These are phyloP conservation scores for Pestalotiopsis sp. DNA, from an alignment of 2,329 filamentous ascomycete species.

Conservation along the genomic window DNA sequence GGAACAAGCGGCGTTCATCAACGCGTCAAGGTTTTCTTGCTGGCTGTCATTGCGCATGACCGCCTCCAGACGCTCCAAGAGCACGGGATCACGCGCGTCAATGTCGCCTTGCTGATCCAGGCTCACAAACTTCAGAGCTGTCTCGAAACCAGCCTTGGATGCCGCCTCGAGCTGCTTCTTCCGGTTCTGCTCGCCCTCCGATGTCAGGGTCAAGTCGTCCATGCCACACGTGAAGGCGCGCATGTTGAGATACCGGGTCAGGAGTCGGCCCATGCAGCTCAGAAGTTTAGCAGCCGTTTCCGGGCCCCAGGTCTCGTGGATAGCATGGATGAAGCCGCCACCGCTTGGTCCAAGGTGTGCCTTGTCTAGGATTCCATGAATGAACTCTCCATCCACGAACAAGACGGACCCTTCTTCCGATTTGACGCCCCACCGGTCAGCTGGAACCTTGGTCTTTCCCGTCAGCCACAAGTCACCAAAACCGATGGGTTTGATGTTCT, in stretches of 20 bases:
- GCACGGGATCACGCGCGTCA: constrained; percentile 67
- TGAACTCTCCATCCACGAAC: constrained; percentile 84
- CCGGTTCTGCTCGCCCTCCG: constrained; percentile 74
- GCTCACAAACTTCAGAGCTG: constrained; percentile 87
- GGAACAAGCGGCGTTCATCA: constrained; percentile 75
- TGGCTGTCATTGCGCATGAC: constrained; percentile 90
- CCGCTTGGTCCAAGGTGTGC: constrained; percentile 87
- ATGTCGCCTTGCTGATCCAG: constrained; percentile 63
- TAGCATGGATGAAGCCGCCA: constrained; percentile 86
- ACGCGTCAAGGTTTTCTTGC: constrained; percentile 84
- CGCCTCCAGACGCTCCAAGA: constrained; percentile 81
- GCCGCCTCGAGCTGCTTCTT: constrained; percentile 70
- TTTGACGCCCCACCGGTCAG: constrained; percentile 77
- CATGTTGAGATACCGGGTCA: constrained; percentile 91
- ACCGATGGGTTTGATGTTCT: constrained; percentile 82
- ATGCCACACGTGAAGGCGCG: constrained; percentile 96
- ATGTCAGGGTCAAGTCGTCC: constrained; percentile 87
- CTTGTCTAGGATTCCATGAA: constrained; percentile 93
- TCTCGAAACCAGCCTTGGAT: constrained; percentile 71
- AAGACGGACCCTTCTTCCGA: constrained; percentile 81
- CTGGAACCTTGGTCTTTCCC: constrained; percentile 77
- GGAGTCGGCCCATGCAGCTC: constrained; percentile 83
- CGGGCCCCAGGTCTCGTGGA: constrained; percentile 93
- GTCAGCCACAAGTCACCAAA: constrained; percentile 79
- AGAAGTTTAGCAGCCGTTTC: constrained; percentile 84